A percentile compares a stretch with the other conserved stretches of the same genome.
Conservation (phyloP, 805 yeast genomes). For the Kodamaea nitidulidarum region DNA sequence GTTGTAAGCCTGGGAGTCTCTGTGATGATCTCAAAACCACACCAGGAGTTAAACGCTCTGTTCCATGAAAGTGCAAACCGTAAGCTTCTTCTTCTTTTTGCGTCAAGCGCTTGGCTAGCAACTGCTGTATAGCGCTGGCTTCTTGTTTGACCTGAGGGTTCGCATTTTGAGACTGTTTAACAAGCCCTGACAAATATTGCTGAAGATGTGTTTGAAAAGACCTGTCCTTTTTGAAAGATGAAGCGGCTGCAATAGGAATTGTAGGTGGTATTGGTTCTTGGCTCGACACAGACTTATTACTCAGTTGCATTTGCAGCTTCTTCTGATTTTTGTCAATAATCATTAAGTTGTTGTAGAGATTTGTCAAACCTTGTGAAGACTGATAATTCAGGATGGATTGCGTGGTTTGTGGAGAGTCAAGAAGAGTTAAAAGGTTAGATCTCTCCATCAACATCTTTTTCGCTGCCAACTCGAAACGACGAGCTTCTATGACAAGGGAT, state of each 20-base stretch:
- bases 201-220: constrained; percentile 44
- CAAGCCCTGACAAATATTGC: constrained; percentile 36
- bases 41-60: constrained; percentile 70
- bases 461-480: constrained; percentile 87
- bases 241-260: constrained; percentile 53
- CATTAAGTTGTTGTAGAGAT: constrained; percentile 76
- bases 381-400: constrained; percentile 72
- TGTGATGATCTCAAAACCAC: constrained; percentile 73
- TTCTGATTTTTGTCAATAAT: constrained; percentile 59
- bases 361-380: constrained; percentile 86
- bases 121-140: constrained; percentile 37
- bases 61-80: constrained; percentile 75
- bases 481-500: constrained; percentile 85
- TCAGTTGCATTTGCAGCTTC: constrained; percentile 46
- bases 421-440: constrained; percentile 65
- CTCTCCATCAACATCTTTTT: constrained; percentile 84
- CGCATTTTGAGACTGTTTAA: constrained; percentile 29
- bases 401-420: constrained; percentile 83
- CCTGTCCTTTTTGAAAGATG: constrained; percentile 41
- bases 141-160: constrained; percentile 29
- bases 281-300: constrained; percentile 14
- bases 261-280: constrained; percentile 55
- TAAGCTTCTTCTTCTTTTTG: constrained; percentile 78
- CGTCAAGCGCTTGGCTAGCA: constrained; percentile 54
- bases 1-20: constrained; percentile 40